Evolutionary conservation across 2,329 filamentous ascomycete genomes (phyloP).

Genomic region (Aspergillus flavus): DNA sequence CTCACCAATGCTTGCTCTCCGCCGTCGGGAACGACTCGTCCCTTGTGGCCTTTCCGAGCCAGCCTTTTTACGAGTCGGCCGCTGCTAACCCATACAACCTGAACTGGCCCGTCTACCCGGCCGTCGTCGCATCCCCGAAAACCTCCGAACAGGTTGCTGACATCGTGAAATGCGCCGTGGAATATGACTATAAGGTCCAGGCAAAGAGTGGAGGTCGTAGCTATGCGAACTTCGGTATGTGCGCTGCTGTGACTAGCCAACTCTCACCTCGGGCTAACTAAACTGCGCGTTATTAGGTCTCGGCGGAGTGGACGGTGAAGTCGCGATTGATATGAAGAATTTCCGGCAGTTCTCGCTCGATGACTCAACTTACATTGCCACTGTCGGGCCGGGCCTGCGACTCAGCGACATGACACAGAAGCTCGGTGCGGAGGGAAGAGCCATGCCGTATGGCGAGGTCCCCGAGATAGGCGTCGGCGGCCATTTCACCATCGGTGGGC

Average conservation of each 20-base stretch:
- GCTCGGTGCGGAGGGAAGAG: conserved; percentile 35
- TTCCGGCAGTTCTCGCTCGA: conserved; percentile 39
- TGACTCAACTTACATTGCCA: conserved; percentile 32
- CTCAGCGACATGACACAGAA: conserved; percentile 36
- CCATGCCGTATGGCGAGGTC: conserved; percentile 43
- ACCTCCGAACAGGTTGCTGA: conserved; percentile 46
- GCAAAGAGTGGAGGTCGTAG: conserved; percentile 57
- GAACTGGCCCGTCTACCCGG: conserved; percentile 21
- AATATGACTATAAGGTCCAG: conserved; percentile 51
- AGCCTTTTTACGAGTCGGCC: too few relatives aligned
- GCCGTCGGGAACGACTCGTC: too few relatives aligned
- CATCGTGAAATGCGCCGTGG: conserved; percentile 51
- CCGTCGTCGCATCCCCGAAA: conserved; percentile 36
- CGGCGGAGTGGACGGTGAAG: conserved; percentile 35
- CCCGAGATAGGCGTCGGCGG: conserved; percentile 44
- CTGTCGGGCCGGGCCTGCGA: conserved; percentile 38
- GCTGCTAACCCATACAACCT: too few relatives aligned
- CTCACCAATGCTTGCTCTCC: too few relatives aligned
- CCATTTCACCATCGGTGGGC: conserved; percentile 44
- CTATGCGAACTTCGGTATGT: conserved; percentile 54
- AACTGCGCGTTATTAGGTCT: conserved; percentile 24
- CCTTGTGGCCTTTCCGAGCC: too few relatives aligned
- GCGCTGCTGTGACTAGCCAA: not conserved
- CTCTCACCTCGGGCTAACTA: not conserved
- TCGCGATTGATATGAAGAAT: conserved; percentile 35